phyloP scores from a whole-genome alignment of 352 stramenopile genomes.

The Phytophthora uliginosa region DNA sequence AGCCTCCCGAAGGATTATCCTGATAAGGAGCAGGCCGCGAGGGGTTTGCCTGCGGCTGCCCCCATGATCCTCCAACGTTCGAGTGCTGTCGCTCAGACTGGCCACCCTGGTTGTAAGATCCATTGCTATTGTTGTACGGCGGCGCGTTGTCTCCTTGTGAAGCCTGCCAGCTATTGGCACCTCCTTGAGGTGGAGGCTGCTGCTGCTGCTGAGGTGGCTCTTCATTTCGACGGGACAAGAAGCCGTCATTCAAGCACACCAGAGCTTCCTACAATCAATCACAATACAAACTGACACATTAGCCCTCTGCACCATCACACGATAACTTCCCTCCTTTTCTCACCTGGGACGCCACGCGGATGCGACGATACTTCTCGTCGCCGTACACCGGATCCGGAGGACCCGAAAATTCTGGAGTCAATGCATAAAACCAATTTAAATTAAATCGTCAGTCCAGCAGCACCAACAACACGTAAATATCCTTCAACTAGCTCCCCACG shows the following conservation, averaged over 20 bases:
- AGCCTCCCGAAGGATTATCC: conserved; percentile 43
- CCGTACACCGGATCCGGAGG: conserved; percentile 80
- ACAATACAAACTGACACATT: conserved; percentile 3
- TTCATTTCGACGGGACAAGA: conserved; percentile 62
- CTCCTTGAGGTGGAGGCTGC: conserved; percentile 25
- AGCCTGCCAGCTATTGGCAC: conserved; percentile 34
- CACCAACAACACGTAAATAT: background rate
- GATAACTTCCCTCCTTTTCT: background rate
- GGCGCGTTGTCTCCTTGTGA: conserved; percentile 26
- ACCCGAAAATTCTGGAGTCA: conserved; percentile 76
- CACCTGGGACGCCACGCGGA: conserved; percentile 82
- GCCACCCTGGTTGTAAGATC: conserved; percentile 27
- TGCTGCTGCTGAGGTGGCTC: conserved; percentile 31
- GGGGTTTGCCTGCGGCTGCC: conserved; percentile 32
- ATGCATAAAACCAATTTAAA: background rate
- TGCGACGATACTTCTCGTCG: conserved; percentile 88
- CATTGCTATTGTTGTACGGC: conserved; percentile 31
- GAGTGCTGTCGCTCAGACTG: conserved; percentile 36
- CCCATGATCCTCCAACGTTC: conserved; percentile 61
- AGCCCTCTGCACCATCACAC: conserved; percentile 15
- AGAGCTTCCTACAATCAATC: conserved; percentile 64
- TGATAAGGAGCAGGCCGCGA: conserved; percentile 68
- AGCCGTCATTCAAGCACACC: conserved; percentile 82
- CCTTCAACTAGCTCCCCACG: conserved; percentile 22
- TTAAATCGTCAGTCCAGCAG: background rate